Percentiles rank a stretch among this genome's conserved stretches.
Conservation (phyloP, 352 stramenopile species). For the Globisporangium spinosum region DNA sequence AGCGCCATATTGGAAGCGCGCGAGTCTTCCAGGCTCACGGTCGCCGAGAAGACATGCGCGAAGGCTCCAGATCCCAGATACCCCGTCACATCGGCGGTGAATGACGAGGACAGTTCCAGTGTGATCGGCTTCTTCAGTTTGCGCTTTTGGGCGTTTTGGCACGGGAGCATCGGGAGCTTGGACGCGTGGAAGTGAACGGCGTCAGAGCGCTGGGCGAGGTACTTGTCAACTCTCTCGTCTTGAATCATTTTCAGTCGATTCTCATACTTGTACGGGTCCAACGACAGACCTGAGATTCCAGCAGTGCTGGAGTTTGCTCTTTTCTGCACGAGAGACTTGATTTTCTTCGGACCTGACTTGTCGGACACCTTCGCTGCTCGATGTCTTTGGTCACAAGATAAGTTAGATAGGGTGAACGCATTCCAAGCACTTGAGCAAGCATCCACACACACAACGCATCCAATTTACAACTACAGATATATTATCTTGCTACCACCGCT, state of each 20-base stretch:
- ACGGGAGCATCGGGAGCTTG: constrained; percentile 48
- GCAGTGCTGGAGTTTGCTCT: constrained; percentile 3
- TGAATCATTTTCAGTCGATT: constrained; percentile 48
- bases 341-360: constrained; percentile 8
- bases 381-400: constrained; percentile 12
- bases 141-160: constrained; percentile 34
- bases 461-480: constrained; percentile 20
- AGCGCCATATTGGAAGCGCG: constrained; percentile 39
- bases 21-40: constrained; percentile 25
- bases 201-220: constrained; percentile 37
- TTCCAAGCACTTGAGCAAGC: neutral
- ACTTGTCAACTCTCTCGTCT: constrained; percentile 34
- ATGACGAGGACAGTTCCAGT: constrained; percentile 30
- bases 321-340: constrained; percentile 4
- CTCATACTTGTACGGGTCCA: constrained; percentile 58
- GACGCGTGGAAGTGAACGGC: constrained; percentile 49
- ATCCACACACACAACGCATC: constrained; percentile 9
- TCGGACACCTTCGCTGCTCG: neutral
- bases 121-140: constrained; percentile 56
- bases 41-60: constrained; percentile 67
- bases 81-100: constrained; percentile 42
- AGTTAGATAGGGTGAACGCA: constrained; percentile 3
- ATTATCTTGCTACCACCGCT: constrained; percentile 17
- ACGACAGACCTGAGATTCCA: constrained; percentile 1
- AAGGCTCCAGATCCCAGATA: constrained; percentile 73